Conservation (phyloP, 306 rosid genomes). For the Lathyrus aphaca region DNA sequence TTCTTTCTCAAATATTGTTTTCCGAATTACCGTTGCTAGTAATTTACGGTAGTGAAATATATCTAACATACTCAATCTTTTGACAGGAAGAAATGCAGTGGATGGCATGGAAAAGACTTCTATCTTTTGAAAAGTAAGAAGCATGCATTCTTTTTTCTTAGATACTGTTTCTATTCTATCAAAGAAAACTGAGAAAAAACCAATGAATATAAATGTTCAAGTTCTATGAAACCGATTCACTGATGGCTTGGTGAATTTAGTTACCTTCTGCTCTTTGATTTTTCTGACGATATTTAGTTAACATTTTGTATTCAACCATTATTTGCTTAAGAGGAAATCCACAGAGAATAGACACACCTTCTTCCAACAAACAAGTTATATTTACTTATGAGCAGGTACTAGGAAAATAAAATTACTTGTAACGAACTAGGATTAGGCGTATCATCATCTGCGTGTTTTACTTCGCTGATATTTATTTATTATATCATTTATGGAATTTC, state of each 20-base stretch:
- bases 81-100: slow-evolving; percentile 94
- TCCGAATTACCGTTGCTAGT: no score
- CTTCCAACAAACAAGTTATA: slow-evolving; percentile 85
- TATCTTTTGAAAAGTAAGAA: slow-evolving; percentile 92
- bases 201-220: no score
- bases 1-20: no score
- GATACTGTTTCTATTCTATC: no score
- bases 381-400: slow-evolving; percentile 94
- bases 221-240: no score
- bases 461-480: slow-evolving; percentile 25
- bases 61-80: not conserved
- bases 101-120: slow-evolving; percentile 82
- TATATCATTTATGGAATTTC: slow-evolving; percentile 38
- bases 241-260: slow-evolving; percentile 26
- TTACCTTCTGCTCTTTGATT: slow-evolving; percentile 20
- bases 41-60: no score
- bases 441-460: slow-evolving; percentile 6
- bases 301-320: slow-evolving; percentile 20
- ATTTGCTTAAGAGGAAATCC: slow-evolving; percentile 85
- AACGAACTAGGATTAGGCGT: no score
- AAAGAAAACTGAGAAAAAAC: no score
- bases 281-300: slow-evolving; percentile 13
- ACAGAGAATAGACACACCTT: slow-evolving; percentile 86
- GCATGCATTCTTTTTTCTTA: not conserved
- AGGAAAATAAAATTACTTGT: not conserved